Evolutionary conservation across 768 basidiomycete genomes (phyloP), one percentile per base, ranked within the genome.

Genomic region (Boletus barrowsii): DNA sequence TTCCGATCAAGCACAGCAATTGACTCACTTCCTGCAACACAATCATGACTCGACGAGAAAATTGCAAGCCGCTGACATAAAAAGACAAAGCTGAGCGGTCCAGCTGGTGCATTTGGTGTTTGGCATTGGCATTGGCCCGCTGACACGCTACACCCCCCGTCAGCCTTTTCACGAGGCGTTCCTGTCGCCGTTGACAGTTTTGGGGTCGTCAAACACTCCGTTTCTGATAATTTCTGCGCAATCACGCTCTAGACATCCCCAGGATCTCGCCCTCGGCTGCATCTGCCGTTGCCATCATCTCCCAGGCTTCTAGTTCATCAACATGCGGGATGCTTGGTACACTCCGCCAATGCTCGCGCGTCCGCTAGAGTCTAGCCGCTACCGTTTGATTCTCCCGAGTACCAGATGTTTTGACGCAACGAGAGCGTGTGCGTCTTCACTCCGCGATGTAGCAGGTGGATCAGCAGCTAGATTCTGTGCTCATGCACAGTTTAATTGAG

Each of bases 111-210:
- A 10, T 51, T n/a, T n/a, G n/a, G n/a, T n/a, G n/a, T n/a, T n/a
- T n/a, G n/a, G n/a, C n/a, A 22, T 47, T 56, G 9, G 7, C 29
- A 29, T 29, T 29, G 8, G 47, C 53, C 52, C 65, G 55, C 33
- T 58, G 51, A 61, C 63, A 53, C 15, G 47, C 62, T 15, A 36
- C 29, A 40, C 20, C 32, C 49, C 24, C 42, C 47, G 42, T 42
- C 60, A 39, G 39, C 42, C 51, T 29, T 29, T 60, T 58, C 58
- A 53, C 42, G 56, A 53, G 50, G 63, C 52, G 60, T 57, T 56
- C 49, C 62, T 66, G 60, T 61, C 39, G 44, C 47, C 41, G 13
- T 13, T 70, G 68, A 70, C 68, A 70, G 70, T 62, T 69, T 72
- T 72, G 58, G 68, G 68, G 68, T 63, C 56, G 46, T 49, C 29